Conservation (phyloP, 2,329 filamentous ascomycete species). For the Penicillium hesseltinei region DNA sequence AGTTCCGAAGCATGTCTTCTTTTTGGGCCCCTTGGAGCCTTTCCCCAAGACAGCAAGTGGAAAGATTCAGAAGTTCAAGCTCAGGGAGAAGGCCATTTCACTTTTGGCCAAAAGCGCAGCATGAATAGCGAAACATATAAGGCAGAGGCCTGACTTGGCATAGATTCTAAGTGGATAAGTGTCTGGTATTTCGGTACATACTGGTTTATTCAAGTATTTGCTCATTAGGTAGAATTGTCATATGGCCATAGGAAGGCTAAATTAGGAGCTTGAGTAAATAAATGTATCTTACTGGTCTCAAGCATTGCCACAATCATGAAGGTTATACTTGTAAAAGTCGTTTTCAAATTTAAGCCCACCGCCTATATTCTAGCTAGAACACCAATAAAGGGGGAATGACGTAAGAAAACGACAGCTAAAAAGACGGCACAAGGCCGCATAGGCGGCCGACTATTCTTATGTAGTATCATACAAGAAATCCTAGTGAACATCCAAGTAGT, state of each 20-base stretch:
- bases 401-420: neutral
- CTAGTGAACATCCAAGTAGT: neutral
- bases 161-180: neutral
- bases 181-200: neutral
- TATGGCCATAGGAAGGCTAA: neutral
- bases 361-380: too few species aligned
- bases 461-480: neutral
- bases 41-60: slow-evolving; percentile 95
- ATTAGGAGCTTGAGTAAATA: neutral
- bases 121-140: neutral
- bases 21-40: slow-evolving; percentile 57
- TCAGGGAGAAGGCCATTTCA: slow-evolving; percentile 64
- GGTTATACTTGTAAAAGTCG: neutral
- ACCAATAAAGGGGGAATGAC: too few species aligned
- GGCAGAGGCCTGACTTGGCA: neutral
- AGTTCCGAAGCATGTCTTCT: slow-evolving; percentile 89
- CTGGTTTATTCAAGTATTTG: neutral
- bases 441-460: neutral
- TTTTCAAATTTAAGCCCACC: too few species aligned
- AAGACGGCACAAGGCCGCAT: neutral
- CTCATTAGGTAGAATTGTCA: neutral
- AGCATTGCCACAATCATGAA: neutral
- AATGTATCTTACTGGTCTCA: too few species aligned
- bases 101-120: slow-evolving; percentile 40
- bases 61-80: slow-evolving; percentile 93